These are phyloP conservation scores for Collybiopsis confluens DNA, from an alignment of 768 basidiomycete genomes.

Conservation along the genomic window DNA sequence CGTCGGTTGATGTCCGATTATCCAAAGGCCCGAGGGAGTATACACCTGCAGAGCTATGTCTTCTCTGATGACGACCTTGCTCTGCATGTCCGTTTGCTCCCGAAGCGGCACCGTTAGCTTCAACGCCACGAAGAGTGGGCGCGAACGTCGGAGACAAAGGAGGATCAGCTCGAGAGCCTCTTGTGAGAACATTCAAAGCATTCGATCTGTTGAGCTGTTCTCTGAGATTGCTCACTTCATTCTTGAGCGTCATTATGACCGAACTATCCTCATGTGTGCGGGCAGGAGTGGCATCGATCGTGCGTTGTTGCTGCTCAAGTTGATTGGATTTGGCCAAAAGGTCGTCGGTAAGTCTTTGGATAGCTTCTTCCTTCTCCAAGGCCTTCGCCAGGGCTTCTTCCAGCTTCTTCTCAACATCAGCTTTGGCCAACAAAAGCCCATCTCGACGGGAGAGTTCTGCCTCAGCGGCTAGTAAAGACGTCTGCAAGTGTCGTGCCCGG, in stretches of 20 bases:
- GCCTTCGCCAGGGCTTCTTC: slow-evolving; percentile 73
- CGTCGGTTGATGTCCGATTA: slow-evolving; percentile 72
- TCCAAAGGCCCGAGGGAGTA: slow-evolving; percentile 57
- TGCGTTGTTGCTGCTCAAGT: slow-evolving; percentile 72
- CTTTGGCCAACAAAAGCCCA: slow-evolving; percentile 71
- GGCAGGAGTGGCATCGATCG: slow-evolving; percentile 57
- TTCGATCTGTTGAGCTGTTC: slow-evolving; percentile 97
- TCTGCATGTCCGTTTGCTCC: slow-evolving; percentile 25
- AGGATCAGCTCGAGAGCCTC: slow-evolving; percentile 63
- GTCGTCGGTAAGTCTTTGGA: slow-evolving; percentile 79
- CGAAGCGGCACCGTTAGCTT: slow-evolving; percentile 40
- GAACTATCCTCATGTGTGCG: slow-evolving; percentile 80
- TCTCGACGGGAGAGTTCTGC: slow-evolving; percentile 69
- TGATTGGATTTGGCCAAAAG: slow-evolving; percentile 67
- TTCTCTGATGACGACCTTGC: slow-evolving; percentile 64
- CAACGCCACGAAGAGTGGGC: slow-evolving; percentile 61
- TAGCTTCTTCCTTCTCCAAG: slow-evolving; percentile 78
- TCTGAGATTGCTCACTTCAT: slow-evolving; percentile 86
- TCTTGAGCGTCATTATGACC: slow-evolving; percentile 85
- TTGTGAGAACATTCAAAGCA: slow-evolving; percentile 82
- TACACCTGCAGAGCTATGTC: slow-evolving; percentile 85
- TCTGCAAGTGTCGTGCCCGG: slow-evolving; percentile 67
- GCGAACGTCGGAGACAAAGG: slow-evolving; percentile 85
- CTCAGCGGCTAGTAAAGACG: slow-evolving; percentile 65
- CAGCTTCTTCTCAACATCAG: slow-evolving; percentile 72